These are phyloP conservation scores for Bryoerythrophyllum caledonicum DNA, from an alignment of 225 moss, liverwort and hornwort genomes.

Conservation along the genomic window DNA sequence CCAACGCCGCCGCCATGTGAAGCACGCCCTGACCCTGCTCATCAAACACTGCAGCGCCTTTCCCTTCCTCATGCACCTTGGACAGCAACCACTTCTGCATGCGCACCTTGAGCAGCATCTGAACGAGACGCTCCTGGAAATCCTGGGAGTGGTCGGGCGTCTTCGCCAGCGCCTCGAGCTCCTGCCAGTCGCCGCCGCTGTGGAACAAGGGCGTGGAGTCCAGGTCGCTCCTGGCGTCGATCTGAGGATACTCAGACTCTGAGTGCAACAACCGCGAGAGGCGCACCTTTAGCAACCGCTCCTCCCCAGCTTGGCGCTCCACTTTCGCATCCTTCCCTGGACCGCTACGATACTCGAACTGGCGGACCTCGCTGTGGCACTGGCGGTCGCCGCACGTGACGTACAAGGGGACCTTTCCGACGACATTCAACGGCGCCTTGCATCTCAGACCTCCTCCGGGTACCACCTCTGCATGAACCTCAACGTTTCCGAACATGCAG, in stretches of 20 bases:
- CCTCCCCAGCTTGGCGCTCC: conserved; percentile 44
- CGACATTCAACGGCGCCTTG: conserved; percentile 64
- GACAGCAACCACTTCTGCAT: conserved; percentile 73
- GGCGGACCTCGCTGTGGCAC: conserved; percentile 75
- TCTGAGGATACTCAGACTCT: conserved; percentile 38
- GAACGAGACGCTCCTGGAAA: conserved; percentile 70
- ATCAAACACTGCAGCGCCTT: conserved; percentile 73
- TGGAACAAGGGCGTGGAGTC: conserved; percentile 25
- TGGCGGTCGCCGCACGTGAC: conserved; percentile 81
- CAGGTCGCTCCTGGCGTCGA: conserved; percentile 26
- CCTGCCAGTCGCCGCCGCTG: conserved; percentile 59
- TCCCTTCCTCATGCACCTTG: conserved; percentile 62
- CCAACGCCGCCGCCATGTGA: conserved; percentile 86
- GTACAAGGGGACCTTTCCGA: conserved; percentile 72
- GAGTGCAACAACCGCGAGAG: conserved; percentile 76
- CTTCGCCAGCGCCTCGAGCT: conserved; percentile 55
- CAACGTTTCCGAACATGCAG: conserved; percentile 92
- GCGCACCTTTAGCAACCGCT: conserved; percentile 63
- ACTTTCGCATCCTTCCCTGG: conserved; percentile 29
- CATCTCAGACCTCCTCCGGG: conserved; percentile 63
- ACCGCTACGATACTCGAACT: conserved; percentile 73
- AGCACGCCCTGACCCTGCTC: conserved; percentile 76
- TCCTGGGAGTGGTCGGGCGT: conserved; percentile 29
- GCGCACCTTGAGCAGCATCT: conserved; percentile 61
- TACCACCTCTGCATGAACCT: conserved; percentile 79